Evolutionary conservation across 176 grass and related monocot species (phyloP).

Genomic region (Puccinellia tenuiflora): DNA sequence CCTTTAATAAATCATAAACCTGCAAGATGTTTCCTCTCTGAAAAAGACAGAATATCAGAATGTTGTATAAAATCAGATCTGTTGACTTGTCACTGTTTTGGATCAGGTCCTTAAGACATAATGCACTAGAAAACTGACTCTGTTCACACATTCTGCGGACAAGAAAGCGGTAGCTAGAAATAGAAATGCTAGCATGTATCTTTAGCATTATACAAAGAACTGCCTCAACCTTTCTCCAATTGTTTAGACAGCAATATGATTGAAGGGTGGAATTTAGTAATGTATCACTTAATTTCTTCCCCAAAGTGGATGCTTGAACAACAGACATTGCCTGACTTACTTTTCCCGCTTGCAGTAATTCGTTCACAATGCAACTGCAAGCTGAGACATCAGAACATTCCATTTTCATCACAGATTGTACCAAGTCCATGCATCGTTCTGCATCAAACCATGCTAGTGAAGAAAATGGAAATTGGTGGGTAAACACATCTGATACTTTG

Average conservation of each 20-base stretch:
- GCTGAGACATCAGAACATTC: conserved; percentile 25
- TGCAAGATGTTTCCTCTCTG: conserved; percentile 42
- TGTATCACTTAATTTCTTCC: conserved; percentile 26
- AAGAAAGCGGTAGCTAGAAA: conserved; percentile 71
- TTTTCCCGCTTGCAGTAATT: conserved; percentile 54
- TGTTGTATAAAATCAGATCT: conserved; percentile 64
- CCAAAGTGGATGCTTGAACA: conserved; percentile 39
- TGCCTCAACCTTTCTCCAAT: conserved; percentile 48
- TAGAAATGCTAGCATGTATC: conserved; percentile 42
- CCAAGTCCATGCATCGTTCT: conserved; percentile 48
- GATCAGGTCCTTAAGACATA: conserved; percentile 46
- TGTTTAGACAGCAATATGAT: conserved; percentile 43
- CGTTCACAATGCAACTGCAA: conserved; percentile 26
- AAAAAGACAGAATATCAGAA: conserved; percentile 78
- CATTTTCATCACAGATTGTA: conserved; percentile 29
- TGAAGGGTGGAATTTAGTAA: conserved; percentile 67
- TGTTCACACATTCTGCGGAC: conserved; percentile 52
- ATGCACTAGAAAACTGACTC: conserved; percentile 41
- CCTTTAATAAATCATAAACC: conserved; percentile 51
- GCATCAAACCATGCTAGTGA: conserved; percentile 43
- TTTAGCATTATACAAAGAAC: conserved; percentile 72
- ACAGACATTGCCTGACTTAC: conserved; percentile 30
- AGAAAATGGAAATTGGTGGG: conserved; percentile 26
- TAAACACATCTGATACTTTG: conserved; percentile 2
- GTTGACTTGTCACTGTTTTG: conserved; percentile 32